Conservation (phyloP, 1,139 yeast species). For the Pichia sp. region DNA sequence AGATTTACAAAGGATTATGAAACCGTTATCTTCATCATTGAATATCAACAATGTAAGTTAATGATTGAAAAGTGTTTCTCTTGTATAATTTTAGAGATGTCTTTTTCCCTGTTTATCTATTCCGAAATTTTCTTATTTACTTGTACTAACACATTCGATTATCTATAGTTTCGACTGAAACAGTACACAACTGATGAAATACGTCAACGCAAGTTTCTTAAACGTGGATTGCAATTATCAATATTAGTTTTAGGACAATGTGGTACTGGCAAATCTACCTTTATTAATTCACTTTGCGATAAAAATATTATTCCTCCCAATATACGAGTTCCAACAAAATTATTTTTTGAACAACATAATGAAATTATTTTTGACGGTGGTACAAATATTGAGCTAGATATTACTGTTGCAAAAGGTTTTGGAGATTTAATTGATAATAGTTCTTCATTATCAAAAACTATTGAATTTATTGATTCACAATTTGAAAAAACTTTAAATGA, state of each 20-base stretch:
- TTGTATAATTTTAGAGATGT: no score
- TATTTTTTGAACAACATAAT: conserved; percentile 22
- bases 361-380: conserved; percentile 34
- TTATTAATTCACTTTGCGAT: conserved; percentile 55
- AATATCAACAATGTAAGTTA: conserved; percentile 8
- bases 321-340: conserved; percentile 22
- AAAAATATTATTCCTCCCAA: conserved; percentile 24
- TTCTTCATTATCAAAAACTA: conserved; percentile 17
- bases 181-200: conserved; percentile 35
- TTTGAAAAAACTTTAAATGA: conserved; percentile 38
- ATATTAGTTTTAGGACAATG: conserved; percentile 55
- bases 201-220: conserved; percentile 53
- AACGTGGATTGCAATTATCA: conserved; percentile 51
- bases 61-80: no score
- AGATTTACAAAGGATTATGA: neutral
- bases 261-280: conserved; percentile 59
- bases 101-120: no score
- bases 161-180: conserved; percentile 20
- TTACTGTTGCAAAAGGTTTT: conserved; percentile 40
- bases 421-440: conserved; percentile 36
- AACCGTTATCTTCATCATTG: conserved; percentile 1
- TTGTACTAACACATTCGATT: neutral
- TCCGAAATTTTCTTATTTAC: neutral
- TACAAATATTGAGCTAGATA: conserved; percentile 37
- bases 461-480: conserved; percentile 35